These are phyloP conservation scores for Talaromyces sp. DNA, from an alignment of 2,329 filamentous ascomycete species.

Conservation along the genomic window DNA sequence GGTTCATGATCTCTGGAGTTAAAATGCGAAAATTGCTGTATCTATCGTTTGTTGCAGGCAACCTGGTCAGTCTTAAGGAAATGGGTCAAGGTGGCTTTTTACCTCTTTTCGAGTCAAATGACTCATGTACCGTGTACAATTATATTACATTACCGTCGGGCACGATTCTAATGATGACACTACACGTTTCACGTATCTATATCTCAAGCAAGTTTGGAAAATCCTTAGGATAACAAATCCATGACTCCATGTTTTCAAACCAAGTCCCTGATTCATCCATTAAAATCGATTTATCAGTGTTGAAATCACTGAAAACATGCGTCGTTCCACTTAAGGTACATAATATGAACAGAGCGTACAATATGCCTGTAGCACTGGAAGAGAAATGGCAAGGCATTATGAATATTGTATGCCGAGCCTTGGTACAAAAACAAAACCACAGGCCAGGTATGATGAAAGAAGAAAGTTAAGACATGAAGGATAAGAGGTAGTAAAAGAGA, in stretches of 20 bases:
- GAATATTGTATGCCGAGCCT: conserved; percentile 11
- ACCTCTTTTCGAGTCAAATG: background rate
- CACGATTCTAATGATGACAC: background rate
- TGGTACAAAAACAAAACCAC: conserved; percentile 10
- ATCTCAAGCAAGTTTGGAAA: background rate
- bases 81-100: background rate
- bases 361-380: conserved; percentile 15
- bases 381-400: conserved; percentile 11
- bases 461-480: conserved; percentile 17
- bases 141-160: background rate
- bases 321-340: conserved; percentile 18
- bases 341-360: conserved; percentile 16
- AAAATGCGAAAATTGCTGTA: no score
- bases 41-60: background rate
- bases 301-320: conserved; percentile 10
- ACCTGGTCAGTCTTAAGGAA: background rate
- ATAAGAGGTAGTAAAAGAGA: conserved; percentile 12
- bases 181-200: background rate
- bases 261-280: background rate
- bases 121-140: background rate
- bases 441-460: conserved; percentile 15
- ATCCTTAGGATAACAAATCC: background rate
- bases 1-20: background rate
- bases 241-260: background rate
- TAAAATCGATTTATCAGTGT: background rate